Evolutionary conservation across 768 basidiomycete genomes (phyloP).

Genomic region (Russula griseocarnosa): DNA sequence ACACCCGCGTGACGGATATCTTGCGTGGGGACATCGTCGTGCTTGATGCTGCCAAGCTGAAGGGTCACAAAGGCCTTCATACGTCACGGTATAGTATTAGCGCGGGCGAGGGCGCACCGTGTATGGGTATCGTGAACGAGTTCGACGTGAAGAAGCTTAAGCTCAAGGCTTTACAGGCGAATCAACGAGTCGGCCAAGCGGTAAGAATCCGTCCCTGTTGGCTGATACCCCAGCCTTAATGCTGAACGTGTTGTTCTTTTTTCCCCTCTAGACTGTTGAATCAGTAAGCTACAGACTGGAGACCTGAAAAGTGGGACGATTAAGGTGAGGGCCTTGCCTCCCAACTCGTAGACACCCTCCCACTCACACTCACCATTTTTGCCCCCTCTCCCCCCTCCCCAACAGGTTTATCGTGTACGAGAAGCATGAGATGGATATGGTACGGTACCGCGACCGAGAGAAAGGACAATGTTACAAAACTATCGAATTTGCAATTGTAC

Average conservation of each 20-base stretch:
- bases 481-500: conserved; percentile 11
- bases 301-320: conserved; percentile 83
- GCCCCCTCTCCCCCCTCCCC: background rate
- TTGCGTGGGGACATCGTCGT: conserved; percentile 82
- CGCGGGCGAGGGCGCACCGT: conserved; percentile 50
- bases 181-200: conserved; percentile 78
- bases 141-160: conserved; percentile 87
- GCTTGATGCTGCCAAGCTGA: conserved; percentile 71
- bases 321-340: conserved; percentile 49
- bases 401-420: conserved; percentile 34
- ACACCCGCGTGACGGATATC: conserved; percentile 72
- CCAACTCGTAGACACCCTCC: background rate
- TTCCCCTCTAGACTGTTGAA: conserved; percentile 52
- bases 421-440: conserved; percentile 29
- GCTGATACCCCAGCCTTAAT: background rate
- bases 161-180: conserved; percentile 80
- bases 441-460: background rate
- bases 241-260: background rate
- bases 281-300: conserved; percentile 83
- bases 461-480: background rate
- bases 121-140: conserved; percentile 75
- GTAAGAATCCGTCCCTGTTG: conserved; percentile 31
- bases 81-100: conserved; percentile 65
- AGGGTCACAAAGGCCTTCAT: conserved; percentile 74
- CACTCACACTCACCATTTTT: conserved; percentile 1